Conservation (phyloP, 2,329 filamentous ascomycete genomes). For the Alternaria viburni region DNA sequence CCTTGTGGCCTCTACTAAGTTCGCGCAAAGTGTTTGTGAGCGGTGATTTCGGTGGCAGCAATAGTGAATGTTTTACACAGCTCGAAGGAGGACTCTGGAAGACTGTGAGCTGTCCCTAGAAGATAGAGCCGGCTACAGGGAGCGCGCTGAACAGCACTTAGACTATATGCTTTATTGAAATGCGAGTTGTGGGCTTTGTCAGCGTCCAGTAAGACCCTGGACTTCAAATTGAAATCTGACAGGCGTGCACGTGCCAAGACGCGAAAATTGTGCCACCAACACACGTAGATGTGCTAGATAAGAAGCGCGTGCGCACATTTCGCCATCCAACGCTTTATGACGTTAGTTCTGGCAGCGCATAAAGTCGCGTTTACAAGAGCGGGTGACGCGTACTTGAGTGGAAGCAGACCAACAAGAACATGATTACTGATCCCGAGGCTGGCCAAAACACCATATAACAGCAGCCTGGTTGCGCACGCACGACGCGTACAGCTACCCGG, state of each 20-base stretch:
- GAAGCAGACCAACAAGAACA: not conserved
- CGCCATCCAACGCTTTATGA: not conserved
- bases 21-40: slow-evolving; percentile 21
- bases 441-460: not conserved
- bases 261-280: not conserved
- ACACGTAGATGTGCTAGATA: not conserved
- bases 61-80: not conserved
- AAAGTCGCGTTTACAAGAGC: not conserved
- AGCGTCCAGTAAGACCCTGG: not conserved
- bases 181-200: not conserved
- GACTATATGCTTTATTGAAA: not conserved
- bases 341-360: not conserved
- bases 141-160: not conserved
- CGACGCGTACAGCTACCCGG: not conserved
- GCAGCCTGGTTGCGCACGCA: not conserved
- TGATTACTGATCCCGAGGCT: not conserved
- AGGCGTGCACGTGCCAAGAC: not conserved
- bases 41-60: slow-evolving; percentile 20
- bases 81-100: not conserved
- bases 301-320: not conserved
- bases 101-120: not conserved
- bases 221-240: not conserved
- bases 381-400: not conserved
- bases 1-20: not conserved
- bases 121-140: not conserved